Evolutionary conservation across 139 green algal genomes (phyloP), one percentile per base, ranked within the genome.

Genomic region (Chlorella sp.): DNA sequence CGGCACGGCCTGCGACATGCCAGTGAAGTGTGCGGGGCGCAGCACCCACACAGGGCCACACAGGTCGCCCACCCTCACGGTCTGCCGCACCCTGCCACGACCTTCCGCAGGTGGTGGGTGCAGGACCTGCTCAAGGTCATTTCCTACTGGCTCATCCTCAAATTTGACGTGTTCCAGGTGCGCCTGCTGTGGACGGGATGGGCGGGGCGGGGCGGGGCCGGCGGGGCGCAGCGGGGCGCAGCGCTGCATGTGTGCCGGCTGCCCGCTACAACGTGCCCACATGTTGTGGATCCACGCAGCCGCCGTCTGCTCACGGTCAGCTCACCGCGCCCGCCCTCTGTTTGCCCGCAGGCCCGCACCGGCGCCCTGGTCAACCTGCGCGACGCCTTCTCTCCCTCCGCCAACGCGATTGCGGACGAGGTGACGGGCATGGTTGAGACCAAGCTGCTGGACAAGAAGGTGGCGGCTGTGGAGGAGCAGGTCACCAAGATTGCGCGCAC

Each of bases 111-210:
- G 73, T 83, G 77, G 77, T 89, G 92, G 22, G 83, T 98, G 34
- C 95, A 97, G 86, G 94, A 96, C 89, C 54, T 69, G 13, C 51
- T 85, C 72, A 96, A 96, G 90, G 89, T 94, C n/a, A 32, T 69
- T 16, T 41, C 76, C 76, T 94, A 94, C 88, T 85, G 43, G 48
- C 16, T 94, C 44, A 69, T 95, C 76, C 84, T 86, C 86, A 91
- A 90, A 72, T 93, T 86, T 79, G 86, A 96, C 87, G 75, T 96
- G 48, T 96, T 96, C 84, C 75, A 87, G 75, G 68, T 70, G 44
- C 9, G 80, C 8, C 3, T 40, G 73, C 11, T 36, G 36, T 76
- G 68, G 30, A 8, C 32, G 36, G 36, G 36, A 46, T 44, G 60
- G 60, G n/a, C 6, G 60, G 16, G 60, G 60, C n/a, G 60, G 6